These are phyloP conservation scores for Chalaropsis thielavioides DNA, from an alignment of 2,329 filamentous ascomycete genomes.

Conservation along the genomic window DNA sequence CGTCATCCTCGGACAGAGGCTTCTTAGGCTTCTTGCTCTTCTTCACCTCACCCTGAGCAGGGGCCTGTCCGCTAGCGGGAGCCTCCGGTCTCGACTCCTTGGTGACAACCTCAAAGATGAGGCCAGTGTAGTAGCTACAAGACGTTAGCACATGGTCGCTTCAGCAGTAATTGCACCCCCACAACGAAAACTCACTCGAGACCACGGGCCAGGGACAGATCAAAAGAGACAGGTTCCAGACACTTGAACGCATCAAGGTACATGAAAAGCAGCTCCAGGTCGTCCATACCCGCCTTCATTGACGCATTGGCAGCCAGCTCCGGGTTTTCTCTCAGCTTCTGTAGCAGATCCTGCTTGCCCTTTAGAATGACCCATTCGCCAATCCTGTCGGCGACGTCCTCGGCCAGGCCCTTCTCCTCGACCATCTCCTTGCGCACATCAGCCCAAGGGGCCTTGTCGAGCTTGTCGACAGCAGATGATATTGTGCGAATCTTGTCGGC, in stretches of 20 bases:
- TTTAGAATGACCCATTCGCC: constrained; percentile 70
- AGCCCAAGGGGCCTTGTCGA: constrained; percentile 63
- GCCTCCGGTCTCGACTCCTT: constrained; percentile 52
- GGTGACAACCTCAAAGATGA: constrained; percentile 83
- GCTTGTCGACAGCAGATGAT: constrained; percentile 85
- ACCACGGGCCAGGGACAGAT: constrained; percentile 77
- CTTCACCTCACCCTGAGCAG: constrained; percentile 26
- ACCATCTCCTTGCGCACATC: constrained; percentile 90
- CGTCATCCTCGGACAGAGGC: constrained; percentile 38
- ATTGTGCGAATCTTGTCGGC: constrained; percentile 77
- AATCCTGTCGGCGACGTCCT: constrained; percentile 70
- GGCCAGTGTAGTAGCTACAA: constrained; percentile 74
- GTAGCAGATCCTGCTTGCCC: constrained; percentile 59
- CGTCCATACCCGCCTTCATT: constrained; percentile 64
- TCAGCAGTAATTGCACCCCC: neutral
- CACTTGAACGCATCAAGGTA: constrained; percentile 70
- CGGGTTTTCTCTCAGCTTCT: constrained; percentile 52
- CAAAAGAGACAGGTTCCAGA: constrained; percentile 65
- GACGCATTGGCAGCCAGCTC: constrained; percentile 54
- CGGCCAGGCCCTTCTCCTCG: constrained; percentile 70
- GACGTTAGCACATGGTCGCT: neutral
- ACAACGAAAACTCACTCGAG: constrained; percentile 39
- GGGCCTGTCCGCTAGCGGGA: constrained; percentile 24
- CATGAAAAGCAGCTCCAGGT: constrained; percentile 65
- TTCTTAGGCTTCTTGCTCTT: constrained; percentile 36